Conservation (phyloP, 345 rosid genomes). For the Firmiana major region DNA sequence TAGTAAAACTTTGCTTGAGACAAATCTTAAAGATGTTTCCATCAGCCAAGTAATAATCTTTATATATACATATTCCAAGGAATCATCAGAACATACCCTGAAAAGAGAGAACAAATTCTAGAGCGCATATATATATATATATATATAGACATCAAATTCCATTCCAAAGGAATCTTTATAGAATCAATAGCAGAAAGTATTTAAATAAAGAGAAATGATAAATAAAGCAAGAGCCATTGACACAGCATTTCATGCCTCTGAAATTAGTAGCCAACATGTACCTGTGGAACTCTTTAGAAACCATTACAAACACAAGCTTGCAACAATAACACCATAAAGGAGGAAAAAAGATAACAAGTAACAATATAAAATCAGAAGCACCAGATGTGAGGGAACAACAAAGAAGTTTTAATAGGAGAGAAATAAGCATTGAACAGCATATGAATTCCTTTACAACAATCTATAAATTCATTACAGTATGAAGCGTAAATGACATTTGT, state of each 20-base stretch:
- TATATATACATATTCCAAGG: not conserved
- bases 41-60: not conserved
- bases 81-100: too few relatives aligned
- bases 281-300: constrained; percentile 12
- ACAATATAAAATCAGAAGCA: not conserved
- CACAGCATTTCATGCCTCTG: constrained; percentile 23
- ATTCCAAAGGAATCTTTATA: not conserved
- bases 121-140: not conserved
- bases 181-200: not conserved
- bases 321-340: constrained; percentile 7
- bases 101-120: not conserved
- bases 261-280: constrained; percentile 11
- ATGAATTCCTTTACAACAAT: not conserved
- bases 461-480: not conserved
- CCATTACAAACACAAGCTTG: constrained; percentile 5
- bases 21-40: not conserved
- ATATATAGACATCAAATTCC: not conserved
- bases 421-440: not conserved
- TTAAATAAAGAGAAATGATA: not conserved
- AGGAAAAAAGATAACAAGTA: not conserved
- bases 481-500: not conserved
- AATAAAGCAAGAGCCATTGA: not conserved
- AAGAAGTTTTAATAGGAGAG: too few relatives aligned
- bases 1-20: not conserved
- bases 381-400: not conserved